phyloP scores from a whole-genome alignment of 441 rosid genomes.

The Mallotus repandus region DNA sequence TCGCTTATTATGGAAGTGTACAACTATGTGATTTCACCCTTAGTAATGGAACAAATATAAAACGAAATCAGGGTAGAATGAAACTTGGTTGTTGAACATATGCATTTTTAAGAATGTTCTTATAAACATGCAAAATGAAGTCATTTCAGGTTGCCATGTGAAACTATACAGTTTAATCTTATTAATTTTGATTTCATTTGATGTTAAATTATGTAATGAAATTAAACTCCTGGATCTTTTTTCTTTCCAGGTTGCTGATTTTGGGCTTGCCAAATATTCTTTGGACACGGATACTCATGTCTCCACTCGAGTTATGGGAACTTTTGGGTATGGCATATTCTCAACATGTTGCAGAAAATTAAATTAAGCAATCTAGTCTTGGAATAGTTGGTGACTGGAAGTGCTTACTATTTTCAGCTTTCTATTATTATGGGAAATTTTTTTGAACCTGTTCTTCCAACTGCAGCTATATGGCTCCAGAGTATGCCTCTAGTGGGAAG shows the following conservation, averaged over 20 bases:
- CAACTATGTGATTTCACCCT: slow-evolving; percentile 1
- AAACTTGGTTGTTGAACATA: neutral
- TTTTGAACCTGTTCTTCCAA: slow-evolving; percentile 3
- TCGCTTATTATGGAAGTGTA: neutral
- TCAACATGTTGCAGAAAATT: neutral
- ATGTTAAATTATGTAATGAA: neutral
- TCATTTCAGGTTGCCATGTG: slow-evolving; percentile 6
- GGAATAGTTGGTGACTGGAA: neutral
- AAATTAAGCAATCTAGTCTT: slow-evolving; percentile 2
- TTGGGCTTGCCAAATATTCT: slow-evolving; percentile 84
- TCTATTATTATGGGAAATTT: slow-evolving; percentile 6
- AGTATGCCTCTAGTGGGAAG: slow-evolving; percentile 90
- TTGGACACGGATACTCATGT: slow-evolving; percentile 86
- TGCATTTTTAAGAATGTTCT: too few relatives aligned
- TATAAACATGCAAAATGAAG: neutral
- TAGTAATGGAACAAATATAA: slow-evolving; percentile 5
- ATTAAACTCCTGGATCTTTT: slow-evolving; percentile 2
- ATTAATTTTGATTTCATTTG: slow-evolving; percentile 1
- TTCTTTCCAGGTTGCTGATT: slow-evolving; percentile 76
- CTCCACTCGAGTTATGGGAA: slow-evolving; percentile 97
- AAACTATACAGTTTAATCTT: neutral
- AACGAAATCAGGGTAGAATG: neutral
- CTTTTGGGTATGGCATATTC: slow-evolving; percentile 70
- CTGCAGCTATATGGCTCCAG: slow-evolving; percentile 86
- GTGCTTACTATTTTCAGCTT: neutral